These are phyloP conservation scores for Wickerhamomyces bisporus DNA, from an alignment of 805 yeast genomes.

Conservation along the genomic window DNA sequence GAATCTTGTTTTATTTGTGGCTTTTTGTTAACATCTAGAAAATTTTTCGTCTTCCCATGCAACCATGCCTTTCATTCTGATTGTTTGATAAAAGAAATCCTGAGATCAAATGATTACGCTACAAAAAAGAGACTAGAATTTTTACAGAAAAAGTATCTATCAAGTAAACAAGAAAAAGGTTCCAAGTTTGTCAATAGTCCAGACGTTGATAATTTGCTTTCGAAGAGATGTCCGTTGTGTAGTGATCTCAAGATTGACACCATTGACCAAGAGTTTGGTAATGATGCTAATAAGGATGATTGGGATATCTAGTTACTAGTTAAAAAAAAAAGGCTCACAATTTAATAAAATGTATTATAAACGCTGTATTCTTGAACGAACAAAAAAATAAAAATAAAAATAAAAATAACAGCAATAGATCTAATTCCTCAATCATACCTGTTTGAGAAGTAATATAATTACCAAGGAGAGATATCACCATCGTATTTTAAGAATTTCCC, in stretches of 20 bases:
- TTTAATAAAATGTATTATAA: too few relatives aligned
- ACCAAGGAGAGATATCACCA: slow-evolving; percentile 15
- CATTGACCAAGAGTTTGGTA: slow-evolving; percentile 58
- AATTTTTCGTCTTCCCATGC: slow-evolving; percentile 82
- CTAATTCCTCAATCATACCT: neutral
- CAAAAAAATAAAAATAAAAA: too few relatives aligned
- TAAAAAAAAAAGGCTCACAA: too few relatives aligned
- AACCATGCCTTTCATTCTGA: slow-evolving; percentile 86
- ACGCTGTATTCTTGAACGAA: too few relatives aligned
- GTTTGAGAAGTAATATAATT: too few relatives aligned
- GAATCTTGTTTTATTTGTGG: slow-evolving; percentile 73
- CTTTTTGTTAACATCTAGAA: slow-evolving; percentile 64
- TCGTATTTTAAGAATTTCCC: slow-evolving; percentile 26
- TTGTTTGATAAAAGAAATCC: slow-evolving; percentile 63
- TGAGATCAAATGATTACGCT: slow-evolving; percentile 60
- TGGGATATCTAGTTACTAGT: slow-evolving; percentile 35
- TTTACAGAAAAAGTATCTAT: slow-evolving; percentile 32
- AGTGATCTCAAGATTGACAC: slow-evolving; percentile 66
- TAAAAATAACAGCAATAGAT: too few relatives aligned
- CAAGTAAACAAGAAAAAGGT: slow-evolving; percentile 22
- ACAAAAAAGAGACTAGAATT: slow-evolving; percentile 58
- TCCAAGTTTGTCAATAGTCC: slow-evolving; percentile 24
- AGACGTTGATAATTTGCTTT: slow-evolving; percentile 56
- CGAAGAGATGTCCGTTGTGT: slow-evolving; percentile 69
- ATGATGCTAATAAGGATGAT: slow-evolving; percentile 34